These are phyloP conservation scores for Shiraia sp. DNA, from an alignment of 2,329 filamentous ascomycete species.

Conservation along the genomic window DNA sequence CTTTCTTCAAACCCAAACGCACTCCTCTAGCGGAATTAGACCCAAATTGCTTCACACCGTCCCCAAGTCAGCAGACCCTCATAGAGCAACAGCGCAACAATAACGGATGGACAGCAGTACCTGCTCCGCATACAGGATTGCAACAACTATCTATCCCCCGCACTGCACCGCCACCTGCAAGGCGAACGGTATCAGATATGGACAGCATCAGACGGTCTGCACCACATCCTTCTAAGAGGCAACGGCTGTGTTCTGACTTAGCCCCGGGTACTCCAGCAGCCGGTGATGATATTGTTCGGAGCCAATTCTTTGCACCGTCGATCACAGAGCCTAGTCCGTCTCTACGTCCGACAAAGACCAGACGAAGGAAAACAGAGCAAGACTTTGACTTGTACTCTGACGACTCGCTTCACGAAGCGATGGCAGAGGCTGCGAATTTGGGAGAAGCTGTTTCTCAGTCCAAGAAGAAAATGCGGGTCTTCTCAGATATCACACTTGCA, in stretches of 20 bases:
- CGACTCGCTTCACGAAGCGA: slow-evolving; percentile 51
- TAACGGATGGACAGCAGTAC: slow-evolving; percentile 59
- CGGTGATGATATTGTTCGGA: slow-evolving; percentile 41
- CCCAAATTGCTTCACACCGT: slow-evolving; percentile 68
- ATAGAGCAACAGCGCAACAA: slow-evolving; percentile 57
- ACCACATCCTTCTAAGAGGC: slow-evolving; percentile 49
- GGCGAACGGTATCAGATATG: slow-evolving; percentile 44
- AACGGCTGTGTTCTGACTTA: slow-evolving; percentile 51
- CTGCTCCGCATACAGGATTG: slow-evolving; percentile 48
- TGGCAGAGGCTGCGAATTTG: slow-evolving; percentile 42
- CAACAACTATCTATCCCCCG: slow-evolving; percentile 33
- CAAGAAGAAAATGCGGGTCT: slow-evolving; percentile 40
- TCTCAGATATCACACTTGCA: slow-evolving; percentile 29
- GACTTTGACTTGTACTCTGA: slow-evolving; percentile 55
- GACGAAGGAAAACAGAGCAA: slow-evolving; percentile 34
- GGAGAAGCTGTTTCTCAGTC: slow-evolving; percentile 33
- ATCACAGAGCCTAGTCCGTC: slow-evolving; percentile 47
- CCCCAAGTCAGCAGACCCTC: slow-evolving; percentile 65
- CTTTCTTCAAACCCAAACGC: slow-evolving; percentile 67
- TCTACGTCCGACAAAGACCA: slow-evolving; percentile 38
- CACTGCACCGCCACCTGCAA: slow-evolving; percentile 48
- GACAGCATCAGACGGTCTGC: slow-evolving; percentile 47
- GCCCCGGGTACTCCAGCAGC: slow-evolving; percentile 31
- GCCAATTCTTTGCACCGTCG: slow-evolving; percentile 50
- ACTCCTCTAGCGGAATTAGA: slow-evolving; percentile 69